Evolutionary conservation across 2,329 filamentous ascomycete genomes (phyloP).

Genomic region (Pyrenochaeta sp.): DNA sequence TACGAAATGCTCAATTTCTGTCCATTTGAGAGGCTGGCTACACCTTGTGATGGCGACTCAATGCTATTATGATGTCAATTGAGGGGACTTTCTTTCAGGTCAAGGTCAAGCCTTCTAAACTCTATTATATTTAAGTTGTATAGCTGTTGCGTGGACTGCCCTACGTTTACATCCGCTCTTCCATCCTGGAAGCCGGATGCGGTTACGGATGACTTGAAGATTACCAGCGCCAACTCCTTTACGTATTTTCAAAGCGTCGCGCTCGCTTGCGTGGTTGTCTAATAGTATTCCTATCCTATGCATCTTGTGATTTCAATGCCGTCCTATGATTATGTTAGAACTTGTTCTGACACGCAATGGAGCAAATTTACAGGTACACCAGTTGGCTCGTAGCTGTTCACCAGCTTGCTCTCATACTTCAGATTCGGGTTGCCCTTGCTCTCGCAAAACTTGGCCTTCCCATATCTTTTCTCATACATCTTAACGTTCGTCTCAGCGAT

Average conservation of each 20-base stretch:
- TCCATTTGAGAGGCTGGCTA: no score
- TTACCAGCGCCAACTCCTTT: constrained; percentile 2
- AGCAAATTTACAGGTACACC: constrained; percentile 66
- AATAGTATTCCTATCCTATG: constrained; percentile 30
- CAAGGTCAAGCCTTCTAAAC: not conserved
- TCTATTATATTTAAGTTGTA: not conserved
- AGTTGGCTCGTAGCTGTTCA: constrained; percentile 73
- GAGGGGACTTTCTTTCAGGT: not conserved
- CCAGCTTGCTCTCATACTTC: constrained; percentile 70
- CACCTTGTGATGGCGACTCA: not conserved
- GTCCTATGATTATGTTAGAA: constrained; percentile 57
- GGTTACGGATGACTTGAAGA: not conserved
- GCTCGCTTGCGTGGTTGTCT: not conserved
- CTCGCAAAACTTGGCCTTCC: constrained; percentile 55
- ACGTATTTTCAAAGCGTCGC: not conserved
- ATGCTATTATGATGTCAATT: not conserved
- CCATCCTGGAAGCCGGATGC: not conserved
- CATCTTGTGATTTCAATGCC: constrained; percentile 73
- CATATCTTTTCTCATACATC: constrained; percentile 59
- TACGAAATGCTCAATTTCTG: no score
- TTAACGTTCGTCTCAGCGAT: constrained; percentile 58
- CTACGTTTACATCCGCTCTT: not conserved
- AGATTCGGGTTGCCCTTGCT: constrained; percentile 68
- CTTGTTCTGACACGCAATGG: not conserved
- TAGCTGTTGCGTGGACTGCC: not conserved